Percentiles rank a stretch among this genome's conserved stretches.
Evolutionary conservation across 2,329 filamentous ascomycete genomes (phyloP).

Genomic region (Sclerotinia nivalis): DNA sequence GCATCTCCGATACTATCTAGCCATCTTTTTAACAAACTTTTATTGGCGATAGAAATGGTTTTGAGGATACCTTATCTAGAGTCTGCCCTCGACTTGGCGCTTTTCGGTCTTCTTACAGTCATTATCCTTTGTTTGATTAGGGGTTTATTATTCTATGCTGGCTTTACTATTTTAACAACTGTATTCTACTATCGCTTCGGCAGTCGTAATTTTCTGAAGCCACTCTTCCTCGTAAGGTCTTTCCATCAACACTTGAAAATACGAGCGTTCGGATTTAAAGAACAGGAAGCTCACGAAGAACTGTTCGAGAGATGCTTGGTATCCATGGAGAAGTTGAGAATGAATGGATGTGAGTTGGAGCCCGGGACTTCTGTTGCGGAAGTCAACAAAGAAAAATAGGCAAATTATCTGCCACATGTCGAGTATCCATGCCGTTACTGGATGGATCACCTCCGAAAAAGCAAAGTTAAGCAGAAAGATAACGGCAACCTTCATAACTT

Average conservation of each 20-base stretch:
- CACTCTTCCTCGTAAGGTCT: too few species aligned
- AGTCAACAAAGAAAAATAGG: neutral
- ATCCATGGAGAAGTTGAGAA: neutral
- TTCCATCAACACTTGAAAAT: neutral
- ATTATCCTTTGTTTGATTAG: fast-evolving
- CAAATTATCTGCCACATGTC: conserved; percentile 1
- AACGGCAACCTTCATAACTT: conserved; percentile 29
- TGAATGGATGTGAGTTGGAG: neutral
- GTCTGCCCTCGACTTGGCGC: neutral
- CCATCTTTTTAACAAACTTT: neutral
- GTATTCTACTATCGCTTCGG: neutral
- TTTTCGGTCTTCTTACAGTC: neutral
- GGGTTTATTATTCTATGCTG: neutral
- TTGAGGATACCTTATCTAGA: neutral
- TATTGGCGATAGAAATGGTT: neutral
- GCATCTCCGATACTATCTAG: too few species aligned
- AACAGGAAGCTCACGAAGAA: neutral
- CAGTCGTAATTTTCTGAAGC: neutral
- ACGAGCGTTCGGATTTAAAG: neutral
- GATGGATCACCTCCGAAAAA: conserved; percentile 25
- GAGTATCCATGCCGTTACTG: conserved; percentile 27
- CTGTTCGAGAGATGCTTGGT: too few species aligned
- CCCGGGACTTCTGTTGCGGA: neutral
- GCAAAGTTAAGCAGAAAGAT: neutral
- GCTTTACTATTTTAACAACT: too few species aligned